Conservation (phyloP, 2,329 filamentous ascomycete genomes). For the Fusarium sp. region DNA sequence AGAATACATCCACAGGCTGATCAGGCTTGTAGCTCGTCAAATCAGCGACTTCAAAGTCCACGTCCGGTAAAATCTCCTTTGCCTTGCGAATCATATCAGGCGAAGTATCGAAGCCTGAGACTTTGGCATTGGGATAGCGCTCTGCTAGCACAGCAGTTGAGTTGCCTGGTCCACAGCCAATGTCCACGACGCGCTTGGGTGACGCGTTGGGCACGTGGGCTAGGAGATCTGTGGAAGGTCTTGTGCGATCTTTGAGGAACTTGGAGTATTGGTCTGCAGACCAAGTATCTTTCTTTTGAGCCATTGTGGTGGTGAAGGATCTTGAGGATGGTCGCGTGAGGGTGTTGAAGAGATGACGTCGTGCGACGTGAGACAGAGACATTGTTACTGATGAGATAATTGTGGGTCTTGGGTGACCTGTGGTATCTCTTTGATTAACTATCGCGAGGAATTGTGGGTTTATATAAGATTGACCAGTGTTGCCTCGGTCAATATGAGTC, state of each 20-base stretch:
- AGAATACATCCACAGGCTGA: slow-evolving; percentile 57
- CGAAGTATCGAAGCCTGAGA: slow-evolving; percentile 66
- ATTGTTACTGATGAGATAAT: neutral
- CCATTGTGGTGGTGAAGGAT: slow-evolving; percentile 12
- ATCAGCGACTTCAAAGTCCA: slow-evolving; percentile 60
- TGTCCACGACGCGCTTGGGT: slow-evolving; percentile 62
- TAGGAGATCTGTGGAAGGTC: slow-evolving; percentile 64
- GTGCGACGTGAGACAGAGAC: slow-evolving; percentile 15
- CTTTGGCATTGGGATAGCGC: slow-evolving; percentile 58
- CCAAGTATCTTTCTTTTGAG: slow-evolving; percentile 53
- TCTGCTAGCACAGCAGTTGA: slow-evolving; percentile 61
- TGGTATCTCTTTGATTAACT: no score
- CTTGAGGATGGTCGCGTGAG: neutral
- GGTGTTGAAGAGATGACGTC: slow-evolving; percentile 19
- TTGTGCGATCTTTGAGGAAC: slow-evolving; percentile 64
- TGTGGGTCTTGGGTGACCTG: neutral
- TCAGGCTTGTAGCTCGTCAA: slow-evolving; percentile 54
- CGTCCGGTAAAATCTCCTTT: slow-evolving; percentile 50
- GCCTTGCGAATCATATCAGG: slow-evolving; percentile 67
- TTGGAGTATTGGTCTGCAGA: slow-evolving; percentile 68
- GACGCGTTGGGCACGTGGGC: slow-evolving; percentile 55
- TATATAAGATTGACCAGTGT: neutral
- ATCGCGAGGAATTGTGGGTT: neutral
- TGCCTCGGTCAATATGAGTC: neutral
- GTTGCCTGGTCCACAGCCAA: slow-evolving; percentile 71